Evolutionary conservation across 2,329 filamentous ascomycete species (phyloP).

Genomic region (Sclerotiophoma versabilis): DNA sequence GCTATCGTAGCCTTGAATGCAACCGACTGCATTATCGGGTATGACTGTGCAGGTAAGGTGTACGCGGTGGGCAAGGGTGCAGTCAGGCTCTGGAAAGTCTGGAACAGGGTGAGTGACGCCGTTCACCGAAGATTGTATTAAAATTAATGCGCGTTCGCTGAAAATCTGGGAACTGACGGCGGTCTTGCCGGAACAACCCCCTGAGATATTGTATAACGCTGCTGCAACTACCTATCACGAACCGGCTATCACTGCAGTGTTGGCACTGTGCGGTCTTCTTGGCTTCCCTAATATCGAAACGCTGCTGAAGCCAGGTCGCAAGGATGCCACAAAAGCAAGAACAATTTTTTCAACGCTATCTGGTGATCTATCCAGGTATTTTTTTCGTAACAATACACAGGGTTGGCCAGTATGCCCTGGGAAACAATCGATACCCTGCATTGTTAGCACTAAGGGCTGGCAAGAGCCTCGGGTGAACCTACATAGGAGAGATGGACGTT

Average conservation of each 20-base stretch:
- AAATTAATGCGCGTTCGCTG: neutral
- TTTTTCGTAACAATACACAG: neutral
- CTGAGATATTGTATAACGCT: neutral
- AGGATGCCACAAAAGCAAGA: neutral
- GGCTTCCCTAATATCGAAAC: neutral
- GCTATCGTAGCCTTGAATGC: neutral
- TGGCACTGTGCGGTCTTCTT: neutral
- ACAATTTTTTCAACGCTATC: too few species aligned
- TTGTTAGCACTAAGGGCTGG: too few species aligned
- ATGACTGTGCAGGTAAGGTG: neutral
- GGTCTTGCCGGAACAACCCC: neutral
- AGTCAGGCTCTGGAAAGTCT: neutral
- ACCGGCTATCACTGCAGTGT: neutral
- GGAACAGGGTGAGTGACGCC: neutral
- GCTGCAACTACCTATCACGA: neutral
- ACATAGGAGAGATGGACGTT: too few species aligned
- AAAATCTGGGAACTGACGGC: neutral
- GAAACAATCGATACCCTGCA: too few species aligned
- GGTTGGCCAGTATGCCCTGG: too few species aligned
- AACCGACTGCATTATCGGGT: neutral
- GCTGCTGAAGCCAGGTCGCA: neutral
- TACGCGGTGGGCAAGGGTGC: neutral
- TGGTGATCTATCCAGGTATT: too few species aligned
- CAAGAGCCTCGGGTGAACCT: too few species aligned
- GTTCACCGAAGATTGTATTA: neutral